These are phyloP conservation scores for Daldinia grandis DNA, from an alignment of 495 filamentous ascomycete species.

Conservation along the genomic window DNA sequence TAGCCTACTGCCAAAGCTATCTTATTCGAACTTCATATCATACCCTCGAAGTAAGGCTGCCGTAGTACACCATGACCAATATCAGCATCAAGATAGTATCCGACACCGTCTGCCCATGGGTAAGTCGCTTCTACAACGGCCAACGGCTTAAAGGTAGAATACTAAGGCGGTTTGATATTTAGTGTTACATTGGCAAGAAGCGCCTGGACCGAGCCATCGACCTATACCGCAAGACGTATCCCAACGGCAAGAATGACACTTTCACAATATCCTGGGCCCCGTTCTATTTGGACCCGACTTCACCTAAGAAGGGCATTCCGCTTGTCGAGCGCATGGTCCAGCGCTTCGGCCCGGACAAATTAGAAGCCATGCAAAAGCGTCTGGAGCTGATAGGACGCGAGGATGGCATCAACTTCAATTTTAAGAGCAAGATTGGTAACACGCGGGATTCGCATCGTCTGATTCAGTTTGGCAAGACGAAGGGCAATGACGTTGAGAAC, in stretches of 20 bases:
- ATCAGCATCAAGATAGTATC: constrained; percentile 76
- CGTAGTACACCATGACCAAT: constrained; percentile 67
- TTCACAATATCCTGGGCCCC: constrained; percentile 76
- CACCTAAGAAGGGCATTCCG: constrained; percentile 51
- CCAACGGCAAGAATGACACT: constrained; percentile 63
- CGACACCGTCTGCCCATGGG: constrained; percentile 82
- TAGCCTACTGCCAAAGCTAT: not conserved
- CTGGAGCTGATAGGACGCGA: constrained; percentile 62
- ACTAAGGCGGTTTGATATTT: constrained; percentile 4
- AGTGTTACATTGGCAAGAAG: constrained; percentile 82
- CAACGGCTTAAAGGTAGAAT: not conserved
- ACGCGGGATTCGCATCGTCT: constrained; percentile 80
- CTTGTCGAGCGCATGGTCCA: constrained; percentile 38
- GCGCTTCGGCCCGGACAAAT: constrained; percentile 60
- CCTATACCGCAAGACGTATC: constrained; percentile 63
- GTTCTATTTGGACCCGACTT: constrained; percentile 76
- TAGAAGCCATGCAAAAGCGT: constrained; percentile 61
- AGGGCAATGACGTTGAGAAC: constrained; percentile 64
- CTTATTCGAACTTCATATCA: too few relatives aligned
- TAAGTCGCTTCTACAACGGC: constrained; percentile 38
- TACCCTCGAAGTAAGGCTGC: not conserved
- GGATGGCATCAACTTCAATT: constrained; percentile 75
- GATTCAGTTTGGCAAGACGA: constrained; percentile 70
- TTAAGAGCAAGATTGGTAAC: constrained; percentile 72
- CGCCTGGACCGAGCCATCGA: constrained; percentile 72